A percentile compares a stretch with the other conserved stretches of the same genome.
Conservation (phyloP, 1,139 yeast genomes). For the Pichiaceae sp. region DNA sequence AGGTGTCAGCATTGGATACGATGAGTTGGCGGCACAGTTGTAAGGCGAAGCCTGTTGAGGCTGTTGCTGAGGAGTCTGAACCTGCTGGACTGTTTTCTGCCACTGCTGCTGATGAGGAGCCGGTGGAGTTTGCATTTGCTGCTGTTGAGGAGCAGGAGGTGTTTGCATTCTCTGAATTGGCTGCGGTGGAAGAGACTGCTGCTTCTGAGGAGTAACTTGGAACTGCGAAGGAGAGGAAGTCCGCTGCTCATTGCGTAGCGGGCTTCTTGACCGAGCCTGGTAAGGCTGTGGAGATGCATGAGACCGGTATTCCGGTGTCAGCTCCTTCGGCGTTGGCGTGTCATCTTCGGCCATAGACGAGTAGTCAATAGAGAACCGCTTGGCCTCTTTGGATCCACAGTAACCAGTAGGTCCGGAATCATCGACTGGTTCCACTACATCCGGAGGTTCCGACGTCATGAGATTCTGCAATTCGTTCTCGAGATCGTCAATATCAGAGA, state of each 20-base stretch:
- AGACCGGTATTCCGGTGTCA: not conserved
- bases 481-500: constrained; percentile 19
- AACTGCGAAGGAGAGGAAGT: not conserved
- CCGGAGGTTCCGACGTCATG: not conserved
- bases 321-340: not conserved
- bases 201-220: no score
- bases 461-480: constrained; percentile 18
- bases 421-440: not conserved
- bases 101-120: not conserved
- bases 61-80: no score
- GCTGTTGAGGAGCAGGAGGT: not conserved
- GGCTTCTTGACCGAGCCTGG: not conserved
- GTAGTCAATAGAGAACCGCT: not conserved
- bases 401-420: not conserved
- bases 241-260: not conserved
- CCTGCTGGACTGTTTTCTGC: no score
- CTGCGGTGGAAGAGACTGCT: no score
- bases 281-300: not conserved
- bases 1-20: not conserved
- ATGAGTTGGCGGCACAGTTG: not conserved
- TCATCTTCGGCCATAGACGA: not conserved
- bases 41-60: not conserved
- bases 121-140: not conserved
- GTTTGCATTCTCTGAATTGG: no score
- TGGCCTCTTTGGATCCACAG: not conserved